phyloP scores from a whole-genome alignment of 306 rosid species.

The Carpinus viminea region DNA sequence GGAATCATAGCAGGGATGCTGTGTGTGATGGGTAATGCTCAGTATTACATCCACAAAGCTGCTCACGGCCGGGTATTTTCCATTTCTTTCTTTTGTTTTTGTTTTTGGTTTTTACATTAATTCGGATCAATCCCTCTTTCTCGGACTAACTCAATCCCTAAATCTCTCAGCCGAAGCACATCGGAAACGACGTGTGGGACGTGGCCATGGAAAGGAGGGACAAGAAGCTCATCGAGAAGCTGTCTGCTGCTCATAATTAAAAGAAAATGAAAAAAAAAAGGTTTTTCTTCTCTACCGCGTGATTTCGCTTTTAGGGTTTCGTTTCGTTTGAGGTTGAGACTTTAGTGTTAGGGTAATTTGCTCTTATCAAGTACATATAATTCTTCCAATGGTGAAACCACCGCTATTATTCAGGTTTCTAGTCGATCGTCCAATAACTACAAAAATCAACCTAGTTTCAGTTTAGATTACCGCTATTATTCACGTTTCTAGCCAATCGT shows the following conservation, averaged over 20 bases:
- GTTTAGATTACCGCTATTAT: too few relatives aligned
- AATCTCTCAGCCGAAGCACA: conserved; percentile 77
- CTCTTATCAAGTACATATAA: too few relatives aligned
- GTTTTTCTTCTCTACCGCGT: background rate
- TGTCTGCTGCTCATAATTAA: conserved; percentile 39
- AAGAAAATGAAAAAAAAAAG: background rate
- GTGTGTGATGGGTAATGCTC: conserved; percentile 86
- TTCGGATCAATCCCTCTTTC: conserved; percentile 10
- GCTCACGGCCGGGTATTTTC: conserved; percentile 81
- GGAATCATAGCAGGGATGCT: conserved; percentile 95
- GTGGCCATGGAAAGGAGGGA: conserved; percentile 97
- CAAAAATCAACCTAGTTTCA: too few relatives aligned
- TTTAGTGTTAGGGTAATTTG: too few relatives aligned
- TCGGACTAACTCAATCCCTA: background rate
- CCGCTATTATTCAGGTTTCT: too few relatives aligned
- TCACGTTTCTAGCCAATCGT: background rate
- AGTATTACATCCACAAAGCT: conserved; percentile 81
- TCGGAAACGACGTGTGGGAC: conserved; percentile 93
- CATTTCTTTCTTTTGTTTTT: background rate
- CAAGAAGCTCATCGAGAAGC: conserved; percentile 69
- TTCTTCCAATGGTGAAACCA: too few relatives aligned
- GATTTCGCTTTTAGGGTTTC: background rate
- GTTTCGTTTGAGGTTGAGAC: background rate
- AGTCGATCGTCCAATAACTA: too few relatives aligned
- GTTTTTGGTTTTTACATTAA: background rate